Evolutionary conservation across 352 stramenopile species (phyloP).

Genomic region (Phytophthora kernoviae): DNA sequence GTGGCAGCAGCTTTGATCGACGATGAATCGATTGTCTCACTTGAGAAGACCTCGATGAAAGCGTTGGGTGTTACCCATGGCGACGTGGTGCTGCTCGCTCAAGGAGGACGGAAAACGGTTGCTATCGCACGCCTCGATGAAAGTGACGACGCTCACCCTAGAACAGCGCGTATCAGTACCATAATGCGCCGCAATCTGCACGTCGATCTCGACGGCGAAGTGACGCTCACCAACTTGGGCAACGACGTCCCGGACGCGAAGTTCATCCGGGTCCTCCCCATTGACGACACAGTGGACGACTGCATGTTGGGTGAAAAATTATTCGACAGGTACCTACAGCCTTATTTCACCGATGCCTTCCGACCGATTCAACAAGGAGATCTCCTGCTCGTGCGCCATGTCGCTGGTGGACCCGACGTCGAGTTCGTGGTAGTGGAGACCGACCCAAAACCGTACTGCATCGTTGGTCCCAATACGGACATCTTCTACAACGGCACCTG

Average conservation of each 20-base stretch:
- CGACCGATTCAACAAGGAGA: constrained; percentile 23
- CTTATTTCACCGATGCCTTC: constrained; percentile 18
- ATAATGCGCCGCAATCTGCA: constrained; percentile 28
- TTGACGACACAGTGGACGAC: constrained; percentile 27
- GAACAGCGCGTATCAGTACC: constrained; percentile 16
- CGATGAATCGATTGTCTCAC: constrained; percentile 13
- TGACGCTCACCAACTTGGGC: constrained; percentile 16
- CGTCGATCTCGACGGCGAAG: constrained; percentile 16
- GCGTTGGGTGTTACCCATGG: constrained; percentile 16
- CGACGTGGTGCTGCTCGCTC: constrained; percentile 21
- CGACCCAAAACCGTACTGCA: constrained; percentile 22
- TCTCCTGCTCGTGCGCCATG: constrained; percentile 13
- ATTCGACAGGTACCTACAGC: constrained; percentile 29
- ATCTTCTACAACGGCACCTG: constrained; percentile 27
- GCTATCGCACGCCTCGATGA: constrained; percentile 20
- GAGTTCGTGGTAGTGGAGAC: constrained; percentile 28
- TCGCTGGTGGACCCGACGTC: constrained; percentile 7
- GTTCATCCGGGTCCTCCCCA: constrained; percentile 23
- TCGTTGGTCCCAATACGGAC: constrained; percentile 21
- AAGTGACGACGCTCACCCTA: constrained; percentile 21
- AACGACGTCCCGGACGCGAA: constrained; percentile 18
- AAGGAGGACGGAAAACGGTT: constrained; percentile 17
- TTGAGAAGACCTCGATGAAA: constrained; percentile 20
- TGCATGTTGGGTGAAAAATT: constrained; percentile 15
- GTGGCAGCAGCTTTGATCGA: constrained; percentile 19